These are phyloP conservation scores for Rugonectria rugulosa DNA, from an alignment of 2,329 filamentous ascomycete genomes.

Conservation along the genomic window DNA sequence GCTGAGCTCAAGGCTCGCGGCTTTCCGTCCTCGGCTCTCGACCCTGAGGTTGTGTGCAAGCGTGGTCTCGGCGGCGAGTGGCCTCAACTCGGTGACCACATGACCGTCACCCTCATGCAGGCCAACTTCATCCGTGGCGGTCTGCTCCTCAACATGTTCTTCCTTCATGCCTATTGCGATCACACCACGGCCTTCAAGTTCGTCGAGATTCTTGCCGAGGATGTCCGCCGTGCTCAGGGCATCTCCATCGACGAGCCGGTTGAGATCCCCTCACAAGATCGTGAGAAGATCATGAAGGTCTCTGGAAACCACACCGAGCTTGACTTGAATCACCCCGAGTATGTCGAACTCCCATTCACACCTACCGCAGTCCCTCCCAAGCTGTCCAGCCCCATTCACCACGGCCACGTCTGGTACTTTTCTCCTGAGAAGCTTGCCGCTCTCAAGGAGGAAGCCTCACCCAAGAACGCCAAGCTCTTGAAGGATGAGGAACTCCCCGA, in stretches of 20 bases:
- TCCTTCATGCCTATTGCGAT: constrained; percentile 18
- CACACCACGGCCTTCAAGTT: constrained; percentile 19
- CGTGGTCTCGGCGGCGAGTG: constrained; percentile 22
- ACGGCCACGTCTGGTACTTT: constrained; percentile 18
- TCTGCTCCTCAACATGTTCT: constrained; percentile 14
- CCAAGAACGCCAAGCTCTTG: constrained; percentile 17
- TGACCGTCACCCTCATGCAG: constrained; percentile 20
- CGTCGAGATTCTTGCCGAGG: constrained; percentile 19
- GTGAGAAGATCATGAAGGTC: constrained; percentile 13
- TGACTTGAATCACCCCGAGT: constrained; percentile 12
- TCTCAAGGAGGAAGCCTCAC: constrained; percentile 18
- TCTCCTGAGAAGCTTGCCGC: constrained; percentile 14
- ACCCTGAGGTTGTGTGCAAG: constrained; percentile 15
- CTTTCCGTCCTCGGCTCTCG: constrained; percentile 15
- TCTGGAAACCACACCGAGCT: constrained; percentile 9
- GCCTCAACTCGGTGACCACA: constrained; percentile 16
- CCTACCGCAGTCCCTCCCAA: constrained; percentile 18
- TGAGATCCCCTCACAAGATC: constrained; percentile 17
- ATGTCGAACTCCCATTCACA: constrained; percentile 22
- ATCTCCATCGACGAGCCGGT: constrained; percentile 14
- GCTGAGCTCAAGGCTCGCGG: constrained; percentile 21
- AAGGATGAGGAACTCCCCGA: constrained; percentile 15
- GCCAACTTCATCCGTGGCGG: constrained; percentile 23
- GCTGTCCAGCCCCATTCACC: constrained; percentile 13
- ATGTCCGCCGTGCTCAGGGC: constrained; percentile 14